phyloP scores from a whole-genome alignment of 2,329 filamentous ascomycete genomes.

The Aspergillus uvarum region DNA sequence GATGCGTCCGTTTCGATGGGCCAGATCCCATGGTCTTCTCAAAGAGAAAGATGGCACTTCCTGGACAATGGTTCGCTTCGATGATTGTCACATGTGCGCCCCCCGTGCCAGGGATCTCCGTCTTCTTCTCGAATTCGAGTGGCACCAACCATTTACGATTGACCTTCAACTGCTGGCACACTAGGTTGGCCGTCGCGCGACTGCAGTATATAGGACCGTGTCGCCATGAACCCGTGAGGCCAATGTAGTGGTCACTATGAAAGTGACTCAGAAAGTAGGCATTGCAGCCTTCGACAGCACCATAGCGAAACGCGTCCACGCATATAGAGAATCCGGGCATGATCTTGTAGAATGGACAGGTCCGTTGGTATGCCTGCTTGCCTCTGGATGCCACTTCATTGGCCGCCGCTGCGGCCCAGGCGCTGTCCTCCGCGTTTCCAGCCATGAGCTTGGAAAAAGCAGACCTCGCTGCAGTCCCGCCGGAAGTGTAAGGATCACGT shows the following conservation, averaged over 20 bases:
- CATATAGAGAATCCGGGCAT: slow-evolving; percentile 89
- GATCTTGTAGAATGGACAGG: slow-evolving; percentile 98
- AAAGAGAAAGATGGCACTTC: slow-evolving; percentile 90
- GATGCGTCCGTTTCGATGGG: slow-evolving; percentile 62
- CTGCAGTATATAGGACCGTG: slow-evolving; percentile 98
- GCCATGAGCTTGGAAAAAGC: slow-evolving; percentile 95
- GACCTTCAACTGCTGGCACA: slow-evolving; percentile 80
- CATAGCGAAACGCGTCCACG: slow-evolving; percentile 94
- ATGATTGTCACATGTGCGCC: slow-evolving; percentile 92
- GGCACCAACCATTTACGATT: slow-evolving; percentile 81
- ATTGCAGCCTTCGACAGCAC: slow-evolving; percentile 84
- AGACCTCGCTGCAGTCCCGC: slow-evolving; percentile 51
- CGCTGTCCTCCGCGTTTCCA: slow-evolving; percentile 80
- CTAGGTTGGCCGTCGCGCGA: slow-evolving; percentile 83
- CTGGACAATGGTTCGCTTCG: slow-evolving; percentile 92
- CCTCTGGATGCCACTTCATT: slow-evolving; percentile 75
- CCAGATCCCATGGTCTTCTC: slow-evolving; percentile 71
- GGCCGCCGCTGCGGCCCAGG: slow-evolving; percentile 84
- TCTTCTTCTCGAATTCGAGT: slow-evolving; percentile 77
- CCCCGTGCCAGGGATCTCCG: slow-evolving; percentile 76
- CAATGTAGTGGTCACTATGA: slow-evolving; percentile 96
- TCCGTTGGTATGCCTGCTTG: slow-evolving; percentile 81
- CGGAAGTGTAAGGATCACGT: slow-evolving; percentile 69
- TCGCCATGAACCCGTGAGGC: slow-evolving; percentile 80
- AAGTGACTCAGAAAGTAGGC: slow-evolving; percentile 98